Base-by-base conservation (phyloP, 2,329 filamentous ascomycete species). In the Berkeleyomyces rouxiae region DNA sequence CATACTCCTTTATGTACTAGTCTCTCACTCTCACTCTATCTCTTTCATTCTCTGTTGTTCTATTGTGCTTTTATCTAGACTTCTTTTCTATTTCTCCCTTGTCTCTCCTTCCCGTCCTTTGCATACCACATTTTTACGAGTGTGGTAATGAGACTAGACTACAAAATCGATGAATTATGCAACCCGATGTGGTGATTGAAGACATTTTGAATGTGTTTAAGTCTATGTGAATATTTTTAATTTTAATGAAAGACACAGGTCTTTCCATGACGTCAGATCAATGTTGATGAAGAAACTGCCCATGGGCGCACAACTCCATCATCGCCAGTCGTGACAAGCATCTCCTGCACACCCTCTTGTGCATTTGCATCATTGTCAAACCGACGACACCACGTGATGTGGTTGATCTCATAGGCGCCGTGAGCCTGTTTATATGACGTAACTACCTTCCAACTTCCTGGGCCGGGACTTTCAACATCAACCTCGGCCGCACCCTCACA, bases 391-490 rank as follows among this genome's bases (percentile, higher is more conserved):
- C 93, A 99, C 1, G 82, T 84, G 58, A 93, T 81, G 72, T 96
- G 90, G 70, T 99, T 99, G 66, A 97, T 80, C 74, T 99, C 93
- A 70, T 92, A 96, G 2, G 95, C 88, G 0, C 90, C 91, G 71
- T 99, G 93, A 1, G 86, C 88, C 42, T 85, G 85, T 58, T 85
- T 78, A 1, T 87, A 70, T n/a, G 81, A 80, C 0, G 83, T 82
- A 13, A 95, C 70, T 3, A 92, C 73, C 5, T 78, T 77, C 93
- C 93, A 97, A 65, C 81, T 79, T 0, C 79, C 81, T 53, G 71
- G 66, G 40, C 55, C 65, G 7, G 66, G 55, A 1, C 23, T n/a
- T 49, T 37, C 59, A 33, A 11, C 10, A n/a, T 7, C 53, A 7
- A 58, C 49, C 33, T 43, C 53, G 11, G 53, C 62, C 39, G 39